Conservation (phyloP, 768 basidiomycete genomes). For the Antrodiella citrinella region DNA sequence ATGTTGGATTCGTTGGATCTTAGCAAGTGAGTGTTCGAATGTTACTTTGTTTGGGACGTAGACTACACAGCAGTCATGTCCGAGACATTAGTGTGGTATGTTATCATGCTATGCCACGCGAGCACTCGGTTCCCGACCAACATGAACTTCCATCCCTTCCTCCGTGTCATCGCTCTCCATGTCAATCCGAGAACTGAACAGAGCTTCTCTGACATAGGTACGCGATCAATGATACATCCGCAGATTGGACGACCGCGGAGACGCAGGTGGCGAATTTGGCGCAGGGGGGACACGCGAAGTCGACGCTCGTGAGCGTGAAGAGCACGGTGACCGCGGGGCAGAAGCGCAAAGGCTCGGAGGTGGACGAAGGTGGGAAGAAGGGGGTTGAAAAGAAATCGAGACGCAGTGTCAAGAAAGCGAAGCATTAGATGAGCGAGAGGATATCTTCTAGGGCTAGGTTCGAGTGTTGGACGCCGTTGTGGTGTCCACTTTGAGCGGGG, state of each 20-base stretch:
- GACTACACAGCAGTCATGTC: too few species aligned
- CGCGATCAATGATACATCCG: slow-evolving; percentile 60
- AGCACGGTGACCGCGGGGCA: slow-evolving; percentile 30
- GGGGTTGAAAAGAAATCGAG: slow-evolving; percentile 33
- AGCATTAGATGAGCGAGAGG: slow-evolving; percentile 21
- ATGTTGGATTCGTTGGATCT: slow-evolving; percentile 87
- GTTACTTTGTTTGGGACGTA: neutral
- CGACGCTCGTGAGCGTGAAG: slow-evolving; percentile 76
- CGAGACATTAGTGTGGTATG: neutral
- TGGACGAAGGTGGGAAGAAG: slow-evolving; percentile 14
- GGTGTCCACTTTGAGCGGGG: too few species aligned
- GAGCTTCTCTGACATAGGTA: slow-evolving; percentile 35
- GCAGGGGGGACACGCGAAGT: slow-evolving; percentile 34
- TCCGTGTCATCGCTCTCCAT: neutral
- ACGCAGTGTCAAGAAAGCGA: slow-evolving; percentile 36
- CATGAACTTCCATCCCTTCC: too few species aligned
- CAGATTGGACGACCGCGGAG: slow-evolving; percentile 74
- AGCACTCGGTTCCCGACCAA: too few species aligned
- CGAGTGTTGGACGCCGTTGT: too few species aligned
- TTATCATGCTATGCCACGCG: too few species aligned
- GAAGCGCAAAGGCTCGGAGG: slow-evolving; percentile 51
- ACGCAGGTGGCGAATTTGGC: slow-evolving; percentile 53
- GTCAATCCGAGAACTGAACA: too few species aligned
- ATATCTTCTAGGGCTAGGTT: too few species aligned
- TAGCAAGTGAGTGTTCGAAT: slow-evolving; percentile 53